These are phyloP conservation scores for Rhododendron ovatum DNA, from an alignment of 148 eudicot genomes.

Conservation along the genomic window DNA sequence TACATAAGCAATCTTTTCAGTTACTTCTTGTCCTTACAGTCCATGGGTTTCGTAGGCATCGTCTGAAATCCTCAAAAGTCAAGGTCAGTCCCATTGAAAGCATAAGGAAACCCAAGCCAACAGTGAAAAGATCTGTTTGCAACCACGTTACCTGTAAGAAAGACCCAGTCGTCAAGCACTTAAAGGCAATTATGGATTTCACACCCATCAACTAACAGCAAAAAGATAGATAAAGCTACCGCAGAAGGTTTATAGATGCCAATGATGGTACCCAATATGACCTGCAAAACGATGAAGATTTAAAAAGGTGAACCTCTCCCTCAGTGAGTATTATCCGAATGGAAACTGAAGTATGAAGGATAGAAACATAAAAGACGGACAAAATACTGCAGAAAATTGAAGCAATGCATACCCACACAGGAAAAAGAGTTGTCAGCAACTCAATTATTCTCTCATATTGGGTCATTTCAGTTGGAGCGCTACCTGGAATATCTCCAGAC, in stretches of 20 bases:
- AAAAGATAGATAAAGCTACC: conserved; percentile 34
- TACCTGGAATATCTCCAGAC: conserved; percentile 69
- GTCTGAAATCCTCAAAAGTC: conserved; percentile 89
- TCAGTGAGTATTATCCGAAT: not conserved
- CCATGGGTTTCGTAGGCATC: conserved; percentile 96
- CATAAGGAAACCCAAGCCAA: conserved; percentile 98
- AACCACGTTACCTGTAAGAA: conserved; percentile 89
- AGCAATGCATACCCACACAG: conserved; percentile 72
- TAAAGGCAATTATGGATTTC: not conserved
- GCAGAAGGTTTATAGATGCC: conserved; percentile 92
- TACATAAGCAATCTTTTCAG: not conserved
- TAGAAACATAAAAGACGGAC: not conserved
- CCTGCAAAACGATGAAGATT: conserved; percentile 38
- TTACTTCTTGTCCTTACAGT: conserved; percentile 67
- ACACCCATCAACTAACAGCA: not conserved
- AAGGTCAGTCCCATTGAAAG: conserved; percentile 98
- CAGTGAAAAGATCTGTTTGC: conserved; percentile 86
- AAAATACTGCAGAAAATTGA: conserved; percentile 7
- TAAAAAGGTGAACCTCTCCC: not conserved
- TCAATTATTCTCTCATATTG: conserved; percentile 86
- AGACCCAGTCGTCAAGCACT: conserved; percentile 7
- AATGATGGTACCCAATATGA: conserved; percentile 74
- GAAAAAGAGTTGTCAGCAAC: conserved; percentile 92
- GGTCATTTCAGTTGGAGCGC: conserved; percentile 45
- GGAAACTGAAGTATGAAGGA: not conserved